phyloP scores from a whole-genome alignment of 106 monocot species.

The Dendrobium chrysotoxum region DNA sequence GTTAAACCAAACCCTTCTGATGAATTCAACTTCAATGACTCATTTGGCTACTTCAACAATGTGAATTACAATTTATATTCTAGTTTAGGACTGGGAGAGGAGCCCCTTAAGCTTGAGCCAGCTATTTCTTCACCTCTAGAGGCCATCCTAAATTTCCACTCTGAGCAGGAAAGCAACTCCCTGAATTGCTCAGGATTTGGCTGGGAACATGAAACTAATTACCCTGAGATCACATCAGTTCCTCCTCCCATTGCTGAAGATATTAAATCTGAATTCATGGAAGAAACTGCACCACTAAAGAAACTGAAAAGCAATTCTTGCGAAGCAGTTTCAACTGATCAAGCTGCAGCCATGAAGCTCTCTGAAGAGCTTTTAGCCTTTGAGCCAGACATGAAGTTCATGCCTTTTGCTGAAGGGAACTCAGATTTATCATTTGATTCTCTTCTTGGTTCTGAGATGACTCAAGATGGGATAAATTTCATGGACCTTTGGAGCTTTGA shows the following conservation, averaged over 20 bases:
- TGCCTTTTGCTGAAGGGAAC: slow-evolving; percentile 36
- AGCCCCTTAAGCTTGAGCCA: slow-evolving; percentile 12
- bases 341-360: slow-evolving; percentile 17
- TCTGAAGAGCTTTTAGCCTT: slow-evolving; percentile 42
- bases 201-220: slow-evolving; percentile 19
- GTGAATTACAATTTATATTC: slow-evolving; percentile 13
- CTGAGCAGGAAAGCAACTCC: slow-evolving; percentile 41
- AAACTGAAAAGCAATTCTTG: slow-evolving; percentile 35
- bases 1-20: slow-evolving; percentile 12
- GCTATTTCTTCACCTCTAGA: slow-evolving; percentile 1
- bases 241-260: slow-evolving; percentile 7
- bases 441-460: slow-evolving; percentile 27
- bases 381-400: slow-evolving; percentile 43
- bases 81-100: slow-evolving; percentile 7
- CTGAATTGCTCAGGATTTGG: slow-evolving; percentile 21
- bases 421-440: slow-evolving; percentile 21
- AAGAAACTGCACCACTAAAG: slow-evolving; percentile 18
- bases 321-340: slow-evolving; percentile 15
- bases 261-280: slow-evolving; percentile 5
- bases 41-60: slow-evolving; percentile 12
- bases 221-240: slow-evolving; percentile 28
- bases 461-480: slow-evolving; percentile 22
- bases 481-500: slow-evolving; percentile 70
- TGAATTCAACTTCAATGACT: slow-evolving; percentile 6
- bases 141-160: slow-evolving; percentile 7